phyloP scores from a whole-genome alignment of 2,329 filamentous ascomycete genomes.

The Calonectria montana region DNA sequence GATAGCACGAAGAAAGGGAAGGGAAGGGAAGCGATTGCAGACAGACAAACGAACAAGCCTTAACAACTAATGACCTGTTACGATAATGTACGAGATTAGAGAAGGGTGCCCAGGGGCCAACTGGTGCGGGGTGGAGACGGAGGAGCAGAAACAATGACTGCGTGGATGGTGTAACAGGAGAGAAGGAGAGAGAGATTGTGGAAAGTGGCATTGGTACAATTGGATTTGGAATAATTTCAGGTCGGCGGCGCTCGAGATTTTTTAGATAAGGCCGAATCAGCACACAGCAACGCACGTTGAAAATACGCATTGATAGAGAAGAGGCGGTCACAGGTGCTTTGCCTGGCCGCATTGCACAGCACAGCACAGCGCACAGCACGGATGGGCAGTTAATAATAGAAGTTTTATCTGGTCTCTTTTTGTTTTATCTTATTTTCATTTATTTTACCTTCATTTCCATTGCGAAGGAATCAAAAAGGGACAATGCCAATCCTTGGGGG shows the following conservation, averaged over 20 bases:
- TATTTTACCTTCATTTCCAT: too few species aligned
- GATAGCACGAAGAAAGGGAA: not conserved
- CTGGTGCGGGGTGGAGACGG: not conserved
- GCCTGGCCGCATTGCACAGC: not conserved
- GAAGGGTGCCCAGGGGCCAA: not conserved
- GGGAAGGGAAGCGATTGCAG: not conserved
- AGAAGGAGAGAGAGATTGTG: too few species aligned
- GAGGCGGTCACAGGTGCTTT: not conserved
- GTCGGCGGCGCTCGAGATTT: not conserved
- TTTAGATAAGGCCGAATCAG: not conserved
- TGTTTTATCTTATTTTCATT: too few species aligned
- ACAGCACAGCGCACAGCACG: not conserved
- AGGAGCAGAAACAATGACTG: too few species aligned
- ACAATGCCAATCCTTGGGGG: too few species aligned
- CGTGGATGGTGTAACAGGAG: too few species aligned
- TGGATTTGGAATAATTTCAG: too few species aligned
- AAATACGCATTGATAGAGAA: conserved; percentile 2
- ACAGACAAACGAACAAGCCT: conserved; percentile 1
- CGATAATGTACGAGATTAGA: conserved; percentile 35
- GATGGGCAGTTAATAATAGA: not conserved
- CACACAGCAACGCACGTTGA: not conserved
- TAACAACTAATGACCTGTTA: conserved; percentile 36
- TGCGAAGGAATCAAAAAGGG: too few species aligned
- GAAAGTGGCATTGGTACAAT: too few species aligned
- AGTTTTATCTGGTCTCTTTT: not conserved